Conservation (phyloP, 495 filamentous ascomycete species). For the Penicillium pulvis region DNA sequence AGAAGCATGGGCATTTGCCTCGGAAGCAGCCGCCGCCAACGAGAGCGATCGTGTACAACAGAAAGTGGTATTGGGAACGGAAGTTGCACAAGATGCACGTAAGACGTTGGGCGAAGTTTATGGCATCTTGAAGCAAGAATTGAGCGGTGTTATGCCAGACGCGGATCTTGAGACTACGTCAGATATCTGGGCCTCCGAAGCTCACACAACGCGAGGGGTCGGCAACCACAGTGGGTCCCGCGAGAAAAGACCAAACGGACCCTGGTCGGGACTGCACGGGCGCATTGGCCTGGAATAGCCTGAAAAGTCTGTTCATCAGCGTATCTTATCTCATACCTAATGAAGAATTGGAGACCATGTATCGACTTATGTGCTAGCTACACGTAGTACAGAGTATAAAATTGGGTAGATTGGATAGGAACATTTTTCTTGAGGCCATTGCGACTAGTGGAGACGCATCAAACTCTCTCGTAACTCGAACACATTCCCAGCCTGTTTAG, state of each 20-base stretch:
- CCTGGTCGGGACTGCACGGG: conserved; percentile 44
- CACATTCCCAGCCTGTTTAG: neutral
- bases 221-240: conserved; percentile 26
- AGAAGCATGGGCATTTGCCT: conserved; percentile 54
- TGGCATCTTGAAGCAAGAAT: conserved; percentile 38
- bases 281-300: conserved; percentile 33
- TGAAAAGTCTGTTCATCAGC: neutral
- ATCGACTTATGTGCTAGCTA: neutral
- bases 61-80: conserved; percentile 35
- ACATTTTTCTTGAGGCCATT: neutral
- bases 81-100: conserved; percentile 35
- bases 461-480: conserved; percentile 10
- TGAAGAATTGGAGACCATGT: no score
- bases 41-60: conserved; percentile 42
- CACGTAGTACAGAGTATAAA: neutral
- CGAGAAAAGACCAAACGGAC: conserved; percentile 34
- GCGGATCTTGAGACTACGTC: conserved; percentile 17
- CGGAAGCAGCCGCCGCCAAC: conserved; percentile 38
- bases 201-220: conserved; percentile 26
- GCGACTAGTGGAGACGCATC: neutral
- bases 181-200: conserved; percentile 44
- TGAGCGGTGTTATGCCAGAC: conserved; percentile 24
- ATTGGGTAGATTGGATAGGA: neutral
- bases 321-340: no score
- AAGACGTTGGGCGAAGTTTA: conserved; percentile 38